A percentile compares a stretch with the other conserved stretches of the same genome.
phyloP scores from a whole-genome alignment of 257 asterid genomes.

The Rhazya stricta region DNA sequence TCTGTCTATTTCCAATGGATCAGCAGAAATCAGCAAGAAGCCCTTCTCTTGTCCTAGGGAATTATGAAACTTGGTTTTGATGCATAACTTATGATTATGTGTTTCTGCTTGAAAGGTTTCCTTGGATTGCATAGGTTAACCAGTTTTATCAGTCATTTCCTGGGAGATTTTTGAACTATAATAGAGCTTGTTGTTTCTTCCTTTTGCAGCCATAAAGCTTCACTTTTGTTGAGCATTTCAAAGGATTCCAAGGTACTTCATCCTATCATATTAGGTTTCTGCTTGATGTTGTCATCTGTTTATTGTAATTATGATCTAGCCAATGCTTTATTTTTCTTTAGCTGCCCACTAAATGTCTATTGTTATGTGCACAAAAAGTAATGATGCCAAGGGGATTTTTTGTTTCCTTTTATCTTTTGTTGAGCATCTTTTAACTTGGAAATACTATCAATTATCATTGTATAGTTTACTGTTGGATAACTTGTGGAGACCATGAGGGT shows the following conservation, averaged over 20 bases:
- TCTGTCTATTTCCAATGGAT: background rate
- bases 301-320: background rate
- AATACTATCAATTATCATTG: background rate
- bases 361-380: background rate
- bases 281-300: background rate
- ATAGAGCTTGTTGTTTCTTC: conserved; percentile 2
- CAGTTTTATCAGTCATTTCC: background rate
- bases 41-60: background rate
- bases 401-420: background rate
- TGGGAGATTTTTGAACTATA: background rate
- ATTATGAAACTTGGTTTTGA: background rate
- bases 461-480: background rate
- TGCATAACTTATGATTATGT: background rate
- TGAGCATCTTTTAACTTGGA: background rate
- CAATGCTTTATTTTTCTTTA: too few species aligned
- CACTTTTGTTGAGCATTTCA: conserved; percentile 67
- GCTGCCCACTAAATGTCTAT: background rate
- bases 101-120: background rate
- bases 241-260: conserved; percentile 67
- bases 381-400: background rate
- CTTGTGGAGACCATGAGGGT: background rate
- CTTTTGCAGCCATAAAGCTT: conserved; percentile 58
- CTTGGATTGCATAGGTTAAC: background rate
- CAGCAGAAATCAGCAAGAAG: background rate
- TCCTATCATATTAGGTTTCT: conserved; percentile 2